Percentiles rank a stretch among this genome's conserved stretches.
Evolutionary conservation across 129 eudicot species (phyloP).

Genomic region (Daucus carota): DNA sequence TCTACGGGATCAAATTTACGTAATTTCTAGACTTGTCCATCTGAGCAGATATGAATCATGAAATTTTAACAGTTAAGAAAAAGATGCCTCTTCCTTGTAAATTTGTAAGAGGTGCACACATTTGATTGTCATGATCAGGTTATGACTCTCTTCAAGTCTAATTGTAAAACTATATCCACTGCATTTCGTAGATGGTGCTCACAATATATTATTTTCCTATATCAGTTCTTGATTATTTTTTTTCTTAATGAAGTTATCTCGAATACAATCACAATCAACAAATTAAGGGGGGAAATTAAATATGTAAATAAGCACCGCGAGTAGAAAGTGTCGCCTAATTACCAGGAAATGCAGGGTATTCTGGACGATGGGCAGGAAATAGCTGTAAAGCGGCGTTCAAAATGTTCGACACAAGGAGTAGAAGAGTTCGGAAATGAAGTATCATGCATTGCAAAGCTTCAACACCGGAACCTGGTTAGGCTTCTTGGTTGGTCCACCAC

Average conservation of each 20-base stretch:
- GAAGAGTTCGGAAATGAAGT: neutral
- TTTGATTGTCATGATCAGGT: neutral
- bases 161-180: neutral
- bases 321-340: neutral
- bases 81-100: too few species aligned
- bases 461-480: neutral
- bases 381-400: neutral
- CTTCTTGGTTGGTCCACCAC: constrained; percentile 9
- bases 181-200: neutral
- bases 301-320: neutral
- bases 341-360: neutral
- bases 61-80: too few species aligned
- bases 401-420: neutral
- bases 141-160: neutral
- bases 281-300: neutral
- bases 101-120: too few species aligned
- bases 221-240: neutral
- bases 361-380: neutral
- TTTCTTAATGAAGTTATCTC: neutral
- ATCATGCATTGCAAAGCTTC: constrained; percentile 7
- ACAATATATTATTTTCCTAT: too few species aligned
- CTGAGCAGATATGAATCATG: too few species aligned
- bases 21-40: too few species aligned
- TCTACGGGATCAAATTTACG: too few species aligned
- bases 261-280: neutral